phyloP scores from a whole-genome alignment of 805 yeast species.

The Nakazawaea ernobii region DNA sequence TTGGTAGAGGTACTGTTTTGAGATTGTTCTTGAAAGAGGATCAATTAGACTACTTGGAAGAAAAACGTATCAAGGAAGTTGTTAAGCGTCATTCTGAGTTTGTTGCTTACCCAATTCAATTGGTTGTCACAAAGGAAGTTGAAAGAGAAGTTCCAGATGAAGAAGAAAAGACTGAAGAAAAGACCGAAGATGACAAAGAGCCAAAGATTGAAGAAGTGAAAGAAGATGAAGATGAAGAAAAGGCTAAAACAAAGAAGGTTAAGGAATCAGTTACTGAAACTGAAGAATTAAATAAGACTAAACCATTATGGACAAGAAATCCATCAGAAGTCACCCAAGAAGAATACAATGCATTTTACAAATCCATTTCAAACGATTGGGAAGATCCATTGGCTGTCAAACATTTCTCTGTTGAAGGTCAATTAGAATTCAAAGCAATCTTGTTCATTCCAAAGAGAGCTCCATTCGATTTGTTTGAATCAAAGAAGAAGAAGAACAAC shows the following conservation, averaged over 20 bases:
- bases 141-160: conserved; percentile 94
- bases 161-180: conserved; percentile 58
- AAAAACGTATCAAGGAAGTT: conserved; percentile 98
- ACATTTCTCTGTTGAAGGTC: conserved; percentile 99
- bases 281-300: conserved; percentile 97
- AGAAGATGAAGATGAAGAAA: conserved; percentile 62
- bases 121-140: conserved; percentile 96
- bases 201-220: conserved; percentile 74
- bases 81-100: conserved; percentile 99
- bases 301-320: conserved; percentile 99
- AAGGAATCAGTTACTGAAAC: conserved; percentile 92
- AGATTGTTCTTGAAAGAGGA: conserved; percentile 98
- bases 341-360: conserved; percentile 98
- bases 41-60: conserved; percentile 98
- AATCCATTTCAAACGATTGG: conserved; percentile 99
- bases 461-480: conserved; percentile 96
- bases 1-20: conserved; percentile 92
- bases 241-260: conserved; percentile 78
- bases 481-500: conserved; percentile 98
- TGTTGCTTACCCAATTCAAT: conserved; percentile 98
- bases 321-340: conserved; percentile 97
- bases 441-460: conserved; percentile 98
- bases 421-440: conserved; percentile 97
- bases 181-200: conserved; percentile 45
- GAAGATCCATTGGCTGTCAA: conserved; percentile 99